phyloP scores from a whole-genome alignment of 2,329 filamentous ascomycete species.

The Xylariaceae sp. region DNA sequence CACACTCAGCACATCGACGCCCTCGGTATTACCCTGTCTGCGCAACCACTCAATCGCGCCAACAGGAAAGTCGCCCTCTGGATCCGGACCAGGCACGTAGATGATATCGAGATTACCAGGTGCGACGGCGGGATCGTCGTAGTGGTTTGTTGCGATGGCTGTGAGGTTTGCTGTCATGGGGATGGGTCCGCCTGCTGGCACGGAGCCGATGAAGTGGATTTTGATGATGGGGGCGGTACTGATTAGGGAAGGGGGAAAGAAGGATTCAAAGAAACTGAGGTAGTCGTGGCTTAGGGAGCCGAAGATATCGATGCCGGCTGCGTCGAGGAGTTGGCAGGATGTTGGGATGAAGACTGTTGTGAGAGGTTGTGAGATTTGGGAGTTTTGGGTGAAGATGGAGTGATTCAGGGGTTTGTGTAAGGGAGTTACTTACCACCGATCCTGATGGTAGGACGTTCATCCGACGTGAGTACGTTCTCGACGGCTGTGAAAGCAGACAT shows the following conservation, averaged over 20 bases:
- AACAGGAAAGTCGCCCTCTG: constrained; percentile 22
- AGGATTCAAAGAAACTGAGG: constrained; percentile 29
- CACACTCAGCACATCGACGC: constrained; percentile 46
- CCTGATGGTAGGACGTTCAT: constrained; percentile 30
- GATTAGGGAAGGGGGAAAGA: constrained; percentile 35
- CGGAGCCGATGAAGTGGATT: constrained; percentile 44
- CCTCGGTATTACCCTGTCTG: constrained; percentile 35
- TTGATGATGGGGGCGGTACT: constrained; percentile 40
- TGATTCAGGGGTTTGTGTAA: background rate
- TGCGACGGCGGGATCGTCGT: constrained; percentile 41
- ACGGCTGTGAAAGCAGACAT: constrained; percentile 16
- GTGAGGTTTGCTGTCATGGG: constrained; percentile 38
- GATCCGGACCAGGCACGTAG: constrained; percentile 47
- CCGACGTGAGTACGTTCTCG: constrained; percentile 11
- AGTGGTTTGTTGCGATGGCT: constrained; percentile 40
- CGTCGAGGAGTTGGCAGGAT: constrained; percentile 45
- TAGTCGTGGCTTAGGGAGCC: constrained; percentile 44
- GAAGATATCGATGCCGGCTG: constrained; percentile 47
- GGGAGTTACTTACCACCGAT: constrained; percentile 33
- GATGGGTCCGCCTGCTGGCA: constrained; percentile 34
- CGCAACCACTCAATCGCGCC: constrained; percentile 40
- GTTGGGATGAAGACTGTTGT: constrained; percentile 43
- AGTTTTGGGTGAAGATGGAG: no score
- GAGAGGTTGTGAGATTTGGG: background rate
- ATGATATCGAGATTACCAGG: constrained; percentile 49